Base-by-base conservation (phyloP, 371 early-diverging fungal genomes). In the Furculomyces boomerangus region DNA sequence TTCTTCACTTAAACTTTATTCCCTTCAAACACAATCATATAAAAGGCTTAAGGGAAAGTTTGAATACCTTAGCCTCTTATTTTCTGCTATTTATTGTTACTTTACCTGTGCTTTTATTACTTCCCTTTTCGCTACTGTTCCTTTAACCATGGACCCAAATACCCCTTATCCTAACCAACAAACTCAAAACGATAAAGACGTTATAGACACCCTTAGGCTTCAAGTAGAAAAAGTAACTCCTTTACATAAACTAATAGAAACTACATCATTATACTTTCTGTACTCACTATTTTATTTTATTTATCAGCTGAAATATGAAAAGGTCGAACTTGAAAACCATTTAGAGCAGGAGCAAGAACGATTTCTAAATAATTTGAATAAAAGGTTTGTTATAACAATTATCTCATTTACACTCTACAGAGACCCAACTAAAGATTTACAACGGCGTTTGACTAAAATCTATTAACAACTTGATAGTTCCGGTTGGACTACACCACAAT, bases 291-390 rank as follows among this genome's bases (percentile, higher is more conserved):
- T 20, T 20, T 20, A 20, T 40, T 20, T 18, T 47, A 47, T 27
- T 47, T 14, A 47, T 27, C 18, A 47, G 48, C 40, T 47, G 18
- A 40, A 24, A 18, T 14, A 39, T 14, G 88, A 87, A 60, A 87
- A 86, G 64, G 72, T 84, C 55, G 80, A 84, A 49, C 68, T 87
- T 68, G 88, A 87, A 51, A 83, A 77, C 57, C 79, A 81, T 2
- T 64, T 87, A 57, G 88, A 87, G 55, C 85, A 82, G 61, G 87
- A 86, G 54, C 88, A 87, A 61, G 88, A 87, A 66, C 80, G 76
- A 51, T 75, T 86, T 53, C 84, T 87, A 35, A 87, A 87, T 58
- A 66, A 67, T 52, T 14, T 39, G 39, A 39, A 39, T 14, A 39
- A n/a, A 39, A 13, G n/a, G 39, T 39, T 14, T 14, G 39, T 39